These are phyloP conservation scores for Suillus weaverae DNA, from an alignment of 768 basidiomycete species.

Conservation along the genomic window DNA sequence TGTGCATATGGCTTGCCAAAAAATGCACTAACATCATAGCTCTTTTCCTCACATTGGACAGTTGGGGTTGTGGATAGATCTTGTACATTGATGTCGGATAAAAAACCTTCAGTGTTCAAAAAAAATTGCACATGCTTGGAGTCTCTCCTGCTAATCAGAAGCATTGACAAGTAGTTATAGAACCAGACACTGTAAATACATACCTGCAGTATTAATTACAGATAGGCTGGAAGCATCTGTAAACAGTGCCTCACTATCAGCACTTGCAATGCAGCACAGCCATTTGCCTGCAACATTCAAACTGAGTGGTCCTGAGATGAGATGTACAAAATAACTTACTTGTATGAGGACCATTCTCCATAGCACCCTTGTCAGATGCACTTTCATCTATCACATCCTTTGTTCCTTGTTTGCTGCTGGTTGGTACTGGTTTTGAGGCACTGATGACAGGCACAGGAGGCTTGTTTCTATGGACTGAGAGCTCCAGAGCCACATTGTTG, in stretches of 20 bases:
- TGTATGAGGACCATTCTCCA: neutral
- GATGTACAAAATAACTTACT: neutral
- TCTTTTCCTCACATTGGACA: neutral
- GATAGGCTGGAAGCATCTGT: neutral
- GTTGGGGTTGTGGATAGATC: neutral
- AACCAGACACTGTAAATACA: neutral
- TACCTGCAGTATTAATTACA: neutral
- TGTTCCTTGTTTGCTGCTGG: neutral
- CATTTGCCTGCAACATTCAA: neutral
- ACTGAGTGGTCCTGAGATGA: neutral
- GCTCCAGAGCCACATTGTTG: neutral
- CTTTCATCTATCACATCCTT: neutral
- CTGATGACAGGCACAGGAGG: neutral
- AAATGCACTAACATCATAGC: neutral
- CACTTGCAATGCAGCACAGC: neutral
- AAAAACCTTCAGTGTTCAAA: slow-evolving; percentile 13
- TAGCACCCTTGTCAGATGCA: neutral
- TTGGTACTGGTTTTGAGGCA: neutral
- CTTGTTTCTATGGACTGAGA: neutral
- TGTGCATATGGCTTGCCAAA: neutral
- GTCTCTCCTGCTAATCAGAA: neutral
- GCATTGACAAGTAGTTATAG: neutral
- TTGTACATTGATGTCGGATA: slow-evolving; percentile 15
- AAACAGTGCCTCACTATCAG: neutral
- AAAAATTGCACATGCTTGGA: neutral